Percentiles rank a stretch among this genome's conserved stretches.
Conservation (phyloP, 202 grass and related monocot genomes). For the Panicum virgatum region DNA sequence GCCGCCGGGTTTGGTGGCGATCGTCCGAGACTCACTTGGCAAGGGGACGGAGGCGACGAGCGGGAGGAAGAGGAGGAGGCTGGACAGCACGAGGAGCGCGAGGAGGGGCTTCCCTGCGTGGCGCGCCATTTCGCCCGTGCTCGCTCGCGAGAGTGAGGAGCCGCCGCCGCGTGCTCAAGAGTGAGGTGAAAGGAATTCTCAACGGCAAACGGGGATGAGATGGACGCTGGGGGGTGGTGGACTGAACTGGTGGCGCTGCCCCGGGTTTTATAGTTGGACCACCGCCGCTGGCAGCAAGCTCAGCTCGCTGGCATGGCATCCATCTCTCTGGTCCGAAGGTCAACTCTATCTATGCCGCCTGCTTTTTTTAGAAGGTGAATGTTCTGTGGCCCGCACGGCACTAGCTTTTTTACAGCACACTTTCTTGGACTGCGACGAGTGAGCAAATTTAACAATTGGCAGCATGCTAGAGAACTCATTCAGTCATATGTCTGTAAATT, state of each 20-base stretch:
- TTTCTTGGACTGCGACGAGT: not conserved
- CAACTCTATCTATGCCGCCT: constrained; percentile 28
- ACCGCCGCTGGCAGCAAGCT: not conserved
- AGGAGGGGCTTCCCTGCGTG: constrained; percentile 9
- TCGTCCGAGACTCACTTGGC: constrained; percentile 35
- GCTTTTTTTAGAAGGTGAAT: constrained; percentile 21
- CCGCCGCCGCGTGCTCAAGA: too few species aligned
- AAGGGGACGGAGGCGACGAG: constrained; percentile 32
- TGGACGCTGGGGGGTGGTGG: not conserved
- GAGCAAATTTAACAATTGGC: not conserved
- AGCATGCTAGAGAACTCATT: not conserved
- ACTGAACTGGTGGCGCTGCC: not conserved
- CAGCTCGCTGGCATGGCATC: too few species aligned
- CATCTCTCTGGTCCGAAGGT: constrained; percentile 19
- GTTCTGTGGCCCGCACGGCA: not conserved
- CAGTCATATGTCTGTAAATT: too few species aligned
- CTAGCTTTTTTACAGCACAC: not conserved
- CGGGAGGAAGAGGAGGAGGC: constrained; percentile 24
- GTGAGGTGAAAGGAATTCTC: not conserved
- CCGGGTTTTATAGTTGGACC: constrained; percentile 55
- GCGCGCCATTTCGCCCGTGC: constrained; percentile 29
- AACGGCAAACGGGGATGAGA: not conserved
- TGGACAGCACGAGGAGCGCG: constrained; percentile 13
- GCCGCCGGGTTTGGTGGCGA: not conserved
- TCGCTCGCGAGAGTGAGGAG: not conserved